Percentiles rank a stretch among this genome's conserved stretches.
These are phyloP conservation scores for Metschnikowia chrysomelidarum DNA, from an alignment of 805 yeast genomes.

Conservation along the genomic window DNA sequence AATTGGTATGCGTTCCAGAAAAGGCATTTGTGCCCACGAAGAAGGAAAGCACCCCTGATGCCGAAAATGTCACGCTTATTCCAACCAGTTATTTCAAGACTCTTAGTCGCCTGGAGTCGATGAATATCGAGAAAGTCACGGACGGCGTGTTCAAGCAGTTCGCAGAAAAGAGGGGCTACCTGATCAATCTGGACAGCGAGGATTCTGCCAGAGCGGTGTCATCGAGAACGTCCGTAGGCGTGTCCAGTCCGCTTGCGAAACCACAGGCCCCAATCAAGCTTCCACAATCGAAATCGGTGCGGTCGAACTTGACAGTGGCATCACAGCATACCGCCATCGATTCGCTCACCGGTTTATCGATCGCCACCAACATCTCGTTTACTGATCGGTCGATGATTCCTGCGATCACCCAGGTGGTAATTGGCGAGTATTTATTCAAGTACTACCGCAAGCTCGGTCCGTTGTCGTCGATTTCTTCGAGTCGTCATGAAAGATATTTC, in stretches of 20 bases:
- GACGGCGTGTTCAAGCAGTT: slow-evolving; percentile 45
- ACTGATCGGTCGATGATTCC: slow-evolving; percentile 74
- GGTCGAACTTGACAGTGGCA: slow-evolving; percentile 30
- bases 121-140: slow-evolving; percentile 43
- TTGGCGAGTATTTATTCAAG: slow-evolving; percentile 87
- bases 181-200: slow-evolving; percentile 20
- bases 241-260: slow-evolving; percentile 6
- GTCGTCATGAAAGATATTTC: slow-evolving; percentile 87
- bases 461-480: slow-evolving; percentile 68
- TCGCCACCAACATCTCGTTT: slow-evolving; percentile 61
- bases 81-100: slow-evolving; percentile 65
- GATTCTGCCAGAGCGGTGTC: slow-evolving; percentile 25
- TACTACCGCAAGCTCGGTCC: slow-evolving; percentile 79
- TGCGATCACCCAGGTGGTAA: slow-evolving; percentile 86
- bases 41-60: slow-evolving; percentile 52
- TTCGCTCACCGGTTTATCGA: slow-evolving; percentile 39
- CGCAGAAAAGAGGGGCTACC: slow-evolving; percentile 51
- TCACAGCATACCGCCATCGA: slow-evolving; percentile 28
- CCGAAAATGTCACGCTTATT: slow-evolving; percentile 55
- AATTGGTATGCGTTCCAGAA: slow-evolving; percentile 55
- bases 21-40: slow-evolving; percentile 64
- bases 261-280: slow-evolving; percentile 2
- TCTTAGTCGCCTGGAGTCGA: slow-evolving; percentile 44
- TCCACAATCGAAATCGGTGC: slow-evolving; percentile 20
- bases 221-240: slow-evolving; percentile 19